Percentiles rank a stretch among this genome's conserved stretches.
phyloP scores from a whole-genome alignment of 2,329 filamentous ascomycete genomes.

The Clonostachys byssicola region DNA sequence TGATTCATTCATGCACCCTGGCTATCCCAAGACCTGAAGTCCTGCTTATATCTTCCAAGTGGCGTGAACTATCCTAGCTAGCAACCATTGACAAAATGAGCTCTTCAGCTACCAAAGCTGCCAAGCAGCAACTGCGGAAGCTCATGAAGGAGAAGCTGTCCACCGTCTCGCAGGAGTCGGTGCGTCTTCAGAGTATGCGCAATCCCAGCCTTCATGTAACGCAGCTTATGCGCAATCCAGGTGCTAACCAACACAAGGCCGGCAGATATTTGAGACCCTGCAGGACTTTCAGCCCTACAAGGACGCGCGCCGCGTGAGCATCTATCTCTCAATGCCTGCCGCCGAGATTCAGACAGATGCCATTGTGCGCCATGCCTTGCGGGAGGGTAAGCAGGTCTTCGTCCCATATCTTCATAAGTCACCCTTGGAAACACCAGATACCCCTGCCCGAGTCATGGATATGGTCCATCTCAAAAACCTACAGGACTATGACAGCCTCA shows the following conservation, averaged over 20 bases:
- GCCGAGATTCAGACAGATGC: constrained; percentile 80
- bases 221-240: too few species aligned
- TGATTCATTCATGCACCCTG: too few species aligned
- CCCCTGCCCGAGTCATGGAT: constrained; percentile 76
- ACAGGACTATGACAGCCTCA: constrained; percentile 72
- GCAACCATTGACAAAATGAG: constrained; percentile 33
- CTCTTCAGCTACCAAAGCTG: constrained; percentile 46
- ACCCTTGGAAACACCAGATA: constrained; percentile 36
- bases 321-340: constrained; percentile 90
- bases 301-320: constrained; percentile 69
- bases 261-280: constrained; percentile 59
- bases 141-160: constrained; percentile 65
- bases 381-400: constrained; percentile 77
- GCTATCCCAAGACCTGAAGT: too few species aligned
- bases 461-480: constrained; percentile 79
- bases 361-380: constrained; percentile 78
- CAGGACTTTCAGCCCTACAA: constrained; percentile 69
- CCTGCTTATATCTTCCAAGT: too few species aligned
- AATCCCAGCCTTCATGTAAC: not conserved
- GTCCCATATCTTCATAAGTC: constrained; percentile 81
- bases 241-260: constrained; percentile 41
- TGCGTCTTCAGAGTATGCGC: constrained; percentile 65
- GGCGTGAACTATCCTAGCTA: too few species aligned
- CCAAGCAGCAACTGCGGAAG: constrained; percentile 73
- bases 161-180: constrained; percentile 54